Evolutionary conservation across 192 early-diverging fungal genomes (phyloP).

Genomic region (Phycomyces nitens): DNA sequence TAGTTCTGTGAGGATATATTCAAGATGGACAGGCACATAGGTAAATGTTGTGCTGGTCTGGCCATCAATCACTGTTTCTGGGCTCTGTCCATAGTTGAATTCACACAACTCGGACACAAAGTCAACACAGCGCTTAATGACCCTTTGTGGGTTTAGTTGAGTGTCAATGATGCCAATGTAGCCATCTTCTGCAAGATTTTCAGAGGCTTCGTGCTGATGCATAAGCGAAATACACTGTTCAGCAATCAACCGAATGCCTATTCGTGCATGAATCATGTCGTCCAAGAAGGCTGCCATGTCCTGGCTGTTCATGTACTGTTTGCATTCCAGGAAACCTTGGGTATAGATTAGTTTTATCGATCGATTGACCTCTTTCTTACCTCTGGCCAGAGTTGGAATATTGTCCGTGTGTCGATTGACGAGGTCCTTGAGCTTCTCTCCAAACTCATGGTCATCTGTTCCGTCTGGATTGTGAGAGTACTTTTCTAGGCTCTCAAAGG

Average conservation of each 20-base stretch:
- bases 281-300: constrained; percentile 74
- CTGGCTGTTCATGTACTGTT: constrained; percentile 77
- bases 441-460: constrained; percentile 63
- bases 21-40: constrained; percentile 90
- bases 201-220: constrained; percentile 32
- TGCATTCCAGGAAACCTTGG: constrained; percentile 85
- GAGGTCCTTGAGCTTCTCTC: constrained; percentile 64
- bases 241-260: constrained; percentile 87
- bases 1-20: constrained; percentile 90
- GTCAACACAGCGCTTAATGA: constrained; percentile 64
- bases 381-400: constrained; percentile 87
- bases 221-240: constrained; percentile 85
- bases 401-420: constrained; percentile 79
- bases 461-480: constrained; percentile 60
- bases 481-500: constrained; percentile 65
- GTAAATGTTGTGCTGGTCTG: constrained; percentile 62
- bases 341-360: no score
- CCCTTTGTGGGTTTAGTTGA: constrained; percentile 55
- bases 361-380: constrained; percentile 29
- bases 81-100: constrained; percentile 83
- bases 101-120: constrained; percentile 87
- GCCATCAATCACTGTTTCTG: constrained; percentile 66
- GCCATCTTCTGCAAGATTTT: constrained; percentile 28
- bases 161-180: constrained; percentile 90
- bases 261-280: constrained; percentile 85